These are phyloP conservation scores for Globisporangium sylvaticum DNA, from an alignment of 352 stramenopile species.

Conservation along the genomic window DNA sequence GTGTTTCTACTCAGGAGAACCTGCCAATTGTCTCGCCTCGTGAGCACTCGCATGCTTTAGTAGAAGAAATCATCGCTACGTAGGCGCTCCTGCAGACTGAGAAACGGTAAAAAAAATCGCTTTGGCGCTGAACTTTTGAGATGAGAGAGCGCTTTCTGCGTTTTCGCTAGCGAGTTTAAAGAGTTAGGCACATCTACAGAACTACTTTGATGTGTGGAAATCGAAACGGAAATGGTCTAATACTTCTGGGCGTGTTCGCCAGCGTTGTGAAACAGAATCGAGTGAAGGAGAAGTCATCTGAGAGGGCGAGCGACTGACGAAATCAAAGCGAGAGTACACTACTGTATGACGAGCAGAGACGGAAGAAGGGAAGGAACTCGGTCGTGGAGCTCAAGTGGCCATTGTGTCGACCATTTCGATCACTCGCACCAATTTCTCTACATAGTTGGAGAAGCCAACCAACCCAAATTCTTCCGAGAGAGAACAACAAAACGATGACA, in stretches of 20 bases:
- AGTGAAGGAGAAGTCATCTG: neutral
- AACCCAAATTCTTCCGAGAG: neutral
- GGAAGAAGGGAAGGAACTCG: neutral
- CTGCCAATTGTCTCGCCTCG: neutral
- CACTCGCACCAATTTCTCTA: neutral
- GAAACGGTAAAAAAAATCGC: neutral
- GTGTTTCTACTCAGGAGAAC: neutral
- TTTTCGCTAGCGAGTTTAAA: neutral
- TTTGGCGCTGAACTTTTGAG: neutral
- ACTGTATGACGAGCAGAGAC: neutral
- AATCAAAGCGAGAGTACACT: neutral
- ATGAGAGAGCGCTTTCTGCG: neutral
- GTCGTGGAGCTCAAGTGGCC: neutral
- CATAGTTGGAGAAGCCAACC: neutral
- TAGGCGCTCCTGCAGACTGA: neutral
- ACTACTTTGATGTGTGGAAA: neutral
- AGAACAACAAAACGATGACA: neutral
- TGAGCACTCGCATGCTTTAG: neutral
- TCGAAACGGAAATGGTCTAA: neutral
- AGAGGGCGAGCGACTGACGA: neutral
- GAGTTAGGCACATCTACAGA: neutral
- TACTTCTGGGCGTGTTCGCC: neutral
- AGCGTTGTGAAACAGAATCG: neutral
- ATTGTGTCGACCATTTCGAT: neutral
- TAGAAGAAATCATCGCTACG: neutral